Evolutionary conservation across 495 filamentous ascomycete genomes (phyloP).

Genomic region (Penicillium chermesinum): DNA sequence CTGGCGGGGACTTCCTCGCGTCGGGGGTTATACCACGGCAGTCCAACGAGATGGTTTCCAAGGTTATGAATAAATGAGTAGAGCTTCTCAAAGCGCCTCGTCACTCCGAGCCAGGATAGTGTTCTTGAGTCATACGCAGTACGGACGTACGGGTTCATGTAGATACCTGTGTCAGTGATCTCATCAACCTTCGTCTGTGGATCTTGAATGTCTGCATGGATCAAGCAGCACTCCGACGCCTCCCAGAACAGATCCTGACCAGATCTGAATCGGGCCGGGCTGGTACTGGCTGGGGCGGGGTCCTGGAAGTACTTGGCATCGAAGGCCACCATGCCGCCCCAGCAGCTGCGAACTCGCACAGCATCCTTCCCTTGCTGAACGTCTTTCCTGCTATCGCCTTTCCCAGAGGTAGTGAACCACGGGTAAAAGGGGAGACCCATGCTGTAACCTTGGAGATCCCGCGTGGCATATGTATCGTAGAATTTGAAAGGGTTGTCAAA

Average conservation of each 20-base stretch:
- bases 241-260: constrained; percentile 67
- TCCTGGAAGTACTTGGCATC: constrained; percentile 60
- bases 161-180: constrained; percentile 51
- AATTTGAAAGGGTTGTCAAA: constrained; percentile 73
- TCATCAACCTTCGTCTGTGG: constrained; percentile 32
- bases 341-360: constrained; percentile 71
- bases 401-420: constrained; percentile 60
- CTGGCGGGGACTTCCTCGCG: constrained; percentile 49
- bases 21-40: constrained; percentile 55
- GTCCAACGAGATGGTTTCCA: constrained; percentile 44
- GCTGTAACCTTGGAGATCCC: constrained; percentile 66
- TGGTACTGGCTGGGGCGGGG: constrained; percentile 1
- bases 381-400: constrained; percentile 52
- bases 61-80: constrained; percentile 51
- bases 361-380: constrained; percentile 60
- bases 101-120: constrained; percentile 50
- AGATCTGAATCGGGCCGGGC: constrained; percentile 60
- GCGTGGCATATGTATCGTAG: constrained; percentile 77
- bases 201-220: constrained; percentile 64
- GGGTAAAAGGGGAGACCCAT: constrained; percentile 70
- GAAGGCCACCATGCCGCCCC: constrained; percentile 79
- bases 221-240: constrained; percentile 73
- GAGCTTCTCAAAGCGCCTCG: constrained; percentile 55
- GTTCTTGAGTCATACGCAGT: constrained; percentile 56
- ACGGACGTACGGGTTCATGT: constrained; percentile 69